A percentile compares a stretch with the other conserved stretches of the same genome.
Conservation (phyloP, 352 stramenopile genomes). For the Globisporangium abappressorium region DNA sequence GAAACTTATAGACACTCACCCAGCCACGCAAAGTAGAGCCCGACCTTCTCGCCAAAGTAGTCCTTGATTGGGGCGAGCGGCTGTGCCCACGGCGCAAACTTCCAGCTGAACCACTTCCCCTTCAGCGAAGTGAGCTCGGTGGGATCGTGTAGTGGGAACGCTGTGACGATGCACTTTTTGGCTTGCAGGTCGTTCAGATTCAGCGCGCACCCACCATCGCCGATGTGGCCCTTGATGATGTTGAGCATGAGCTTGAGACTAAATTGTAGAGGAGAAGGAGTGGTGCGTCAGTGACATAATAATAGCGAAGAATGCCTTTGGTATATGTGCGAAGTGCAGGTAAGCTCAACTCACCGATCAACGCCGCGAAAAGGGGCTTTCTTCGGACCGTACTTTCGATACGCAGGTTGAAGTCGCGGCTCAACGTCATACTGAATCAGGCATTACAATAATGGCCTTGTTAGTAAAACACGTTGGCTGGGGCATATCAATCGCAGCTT, state of each 20-base stretch:
- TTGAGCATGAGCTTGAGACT: constrained; percentile 75
- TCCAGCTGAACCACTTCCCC: constrained; percentile 67
- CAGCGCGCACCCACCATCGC: constrained; percentile 57
- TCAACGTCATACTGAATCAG: constrained; percentile 54
- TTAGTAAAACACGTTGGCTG: not conserved
- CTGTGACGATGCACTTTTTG: constrained; percentile 54
- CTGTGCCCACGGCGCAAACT: constrained; percentile 53
- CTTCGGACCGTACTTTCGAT: constrained; percentile 70
- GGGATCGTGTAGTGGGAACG: constrained; percentile 58
- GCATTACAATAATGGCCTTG: not conserved
- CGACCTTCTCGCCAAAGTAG: constrained; percentile 90
- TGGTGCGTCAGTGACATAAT: not conserved
- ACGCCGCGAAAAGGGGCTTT: constrained; percentile 71
- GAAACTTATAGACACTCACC: constrained; percentile 29
- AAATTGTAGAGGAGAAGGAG: not conserved
- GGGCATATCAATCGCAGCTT: not conserved
- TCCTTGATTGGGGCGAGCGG: constrained; percentile 66
- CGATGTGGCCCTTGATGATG: constrained; percentile 54
- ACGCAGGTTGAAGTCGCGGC: constrained; percentile 49
- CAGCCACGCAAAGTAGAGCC: constrained; percentile 97
- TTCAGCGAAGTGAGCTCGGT: constrained; percentile 47
- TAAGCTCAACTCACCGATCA: constrained; percentile 39
- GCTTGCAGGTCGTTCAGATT: constrained; percentile 50
- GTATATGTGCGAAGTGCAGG: not conserved
- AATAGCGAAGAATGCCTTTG: not conserved